Base-by-base conservation (phyloP, 1,139 yeast species). In the Taiozyma sp. region DNA sequence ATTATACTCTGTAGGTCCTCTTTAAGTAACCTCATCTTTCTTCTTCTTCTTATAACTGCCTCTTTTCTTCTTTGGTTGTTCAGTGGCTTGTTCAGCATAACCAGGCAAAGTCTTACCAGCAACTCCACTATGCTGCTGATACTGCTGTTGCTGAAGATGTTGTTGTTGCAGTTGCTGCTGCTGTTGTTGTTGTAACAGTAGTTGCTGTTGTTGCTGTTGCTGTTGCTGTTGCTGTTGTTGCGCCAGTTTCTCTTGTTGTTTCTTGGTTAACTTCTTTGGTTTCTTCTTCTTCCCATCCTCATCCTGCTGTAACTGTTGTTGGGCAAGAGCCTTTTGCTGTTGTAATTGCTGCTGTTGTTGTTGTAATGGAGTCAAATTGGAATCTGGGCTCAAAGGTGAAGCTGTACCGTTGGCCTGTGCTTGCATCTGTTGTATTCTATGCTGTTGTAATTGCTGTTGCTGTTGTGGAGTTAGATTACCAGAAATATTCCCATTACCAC, bases 31-130 rank as follows among this genome's bases (percentile, higher is more conserved):
- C 7, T 49, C 48, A 28, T 49, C 55, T 45, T 63, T 61, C 45
- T 56, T 56, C 49, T 62, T 65, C 55, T 65, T 64, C 49, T 64
- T 65, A 47, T 65, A 65, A 2, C 57, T 52, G 4, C 68, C 68
- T 52, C 68, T 54, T 46, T 65, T 65, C 56, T 65, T 65, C 56
- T 63, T 63, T 39, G 57, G 53, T 6, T 56, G 58, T 38, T 55
- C 61, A 38, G 14, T 4, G 9, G 51, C 57, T 7, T 44, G 48
- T 5, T 49, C 53, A 7, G 41, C 48, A 6, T 48, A 49, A 7
- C 64, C 65, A 5, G 65, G 65, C 1, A 63, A 30, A 1, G 64
- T 62, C 51, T 59, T 61, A 16, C 57, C 66, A 6, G 61, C 47
- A 32, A 58, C 57, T 8, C 47, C 46, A 24, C 47, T 45, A 28